Evolutionary conservation across 1,284 basidiomycete genomes (phyloP).

Genomic region (Trichosporon sp.): DNA sequence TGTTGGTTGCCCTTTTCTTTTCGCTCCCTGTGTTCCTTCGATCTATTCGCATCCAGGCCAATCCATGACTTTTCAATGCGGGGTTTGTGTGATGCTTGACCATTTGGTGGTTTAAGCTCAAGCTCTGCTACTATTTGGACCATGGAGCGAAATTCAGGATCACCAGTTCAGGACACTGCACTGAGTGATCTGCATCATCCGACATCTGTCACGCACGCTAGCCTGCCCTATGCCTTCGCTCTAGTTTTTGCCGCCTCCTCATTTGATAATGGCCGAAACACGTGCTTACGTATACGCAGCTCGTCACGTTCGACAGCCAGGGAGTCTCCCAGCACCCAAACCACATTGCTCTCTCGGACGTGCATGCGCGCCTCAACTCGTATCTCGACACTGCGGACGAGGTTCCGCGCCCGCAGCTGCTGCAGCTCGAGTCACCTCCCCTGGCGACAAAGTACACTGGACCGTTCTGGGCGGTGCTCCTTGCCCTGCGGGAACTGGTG

Average conservation of each 20-base stretch:
- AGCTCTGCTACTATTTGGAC: neutral
- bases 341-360: constrained; percentile 68
- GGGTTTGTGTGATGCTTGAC: neutral
- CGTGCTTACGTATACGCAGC: constrained; percentile 50
- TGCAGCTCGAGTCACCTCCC: constrained; percentile 59
- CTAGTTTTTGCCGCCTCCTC: too few relatives aligned
- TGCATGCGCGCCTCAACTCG: constrained; percentile 40
- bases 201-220: neutral
- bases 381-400: constrained; percentile 10
- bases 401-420: constrained; percentile 48
- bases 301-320: constrained; percentile 79
- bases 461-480: constrained; percentile 14
- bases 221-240: too few relatives aligned
- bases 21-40: neutral
- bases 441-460: constrained; percentile 53
- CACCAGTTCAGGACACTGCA: neutral
- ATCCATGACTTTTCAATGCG: neutral
- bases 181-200: neutral
- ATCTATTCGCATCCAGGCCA: neutral
- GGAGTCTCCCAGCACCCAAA: constrained; percentile 88
- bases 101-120: neutral
- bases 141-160: neutral
- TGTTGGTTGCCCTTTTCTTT: neutral
- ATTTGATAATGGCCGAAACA: neutral
- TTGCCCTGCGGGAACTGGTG: neutral